These are phyloP conservation scores for Blyttiomyces sp. DNA, from an alignment of 371 early-diverging fungal genomes.

Conservation along the genomic window DNA sequence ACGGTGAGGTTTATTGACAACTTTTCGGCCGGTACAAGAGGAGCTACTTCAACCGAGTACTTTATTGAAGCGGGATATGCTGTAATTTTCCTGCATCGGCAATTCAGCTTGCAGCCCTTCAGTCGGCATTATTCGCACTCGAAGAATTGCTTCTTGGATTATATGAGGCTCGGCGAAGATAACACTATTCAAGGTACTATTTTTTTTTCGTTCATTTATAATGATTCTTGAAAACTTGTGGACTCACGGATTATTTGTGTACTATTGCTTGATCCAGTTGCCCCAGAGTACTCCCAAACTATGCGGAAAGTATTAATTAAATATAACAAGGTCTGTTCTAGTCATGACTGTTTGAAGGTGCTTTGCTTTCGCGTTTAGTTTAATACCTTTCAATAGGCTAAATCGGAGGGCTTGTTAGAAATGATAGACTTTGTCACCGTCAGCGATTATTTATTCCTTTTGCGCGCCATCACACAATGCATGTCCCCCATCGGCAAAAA, in stretches of 20 bases:
- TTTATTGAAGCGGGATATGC: conserved; percentile 90
- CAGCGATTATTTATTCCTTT: conserved; percentile 86
- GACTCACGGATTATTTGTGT: neutral
- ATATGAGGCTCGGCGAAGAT: conserved; percentile 57
- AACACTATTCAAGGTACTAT: conserved; percentile 56
- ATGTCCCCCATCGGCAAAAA: conserved; percentile 62
- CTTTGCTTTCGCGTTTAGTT: neutral
- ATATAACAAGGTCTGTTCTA: conserved; percentile 53
- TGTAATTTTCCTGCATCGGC: conserved; percentile 93
- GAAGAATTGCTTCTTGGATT: conserved; percentile 76
- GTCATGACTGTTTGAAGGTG: neutral
- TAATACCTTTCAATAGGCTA: conserved; percentile 41
- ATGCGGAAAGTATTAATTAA: conserved; percentile 62
- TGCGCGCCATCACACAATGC: conserved; percentile 69
- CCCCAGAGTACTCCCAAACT: conserved; percentile 49
- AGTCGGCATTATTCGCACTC: conserved; percentile 85
- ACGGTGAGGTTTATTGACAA: conserved; percentile 99
- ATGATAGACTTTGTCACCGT: conserved; percentile 86
- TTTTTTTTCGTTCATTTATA: too few relatives aligned
- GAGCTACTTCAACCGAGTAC: conserved; percentile 91
- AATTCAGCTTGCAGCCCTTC: conserved; percentile 90
- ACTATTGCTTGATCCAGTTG: neutral
- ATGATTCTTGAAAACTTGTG: conserved; percentile 5
- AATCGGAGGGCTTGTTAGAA: conserved; percentile 61
- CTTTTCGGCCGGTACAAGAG: conserved; percentile 95